These are phyloP conservation scores for Cladobotryum mycophilum DNA, from an alignment of 2,329 filamentous ascomycete genomes.

Conservation along the genomic window DNA sequence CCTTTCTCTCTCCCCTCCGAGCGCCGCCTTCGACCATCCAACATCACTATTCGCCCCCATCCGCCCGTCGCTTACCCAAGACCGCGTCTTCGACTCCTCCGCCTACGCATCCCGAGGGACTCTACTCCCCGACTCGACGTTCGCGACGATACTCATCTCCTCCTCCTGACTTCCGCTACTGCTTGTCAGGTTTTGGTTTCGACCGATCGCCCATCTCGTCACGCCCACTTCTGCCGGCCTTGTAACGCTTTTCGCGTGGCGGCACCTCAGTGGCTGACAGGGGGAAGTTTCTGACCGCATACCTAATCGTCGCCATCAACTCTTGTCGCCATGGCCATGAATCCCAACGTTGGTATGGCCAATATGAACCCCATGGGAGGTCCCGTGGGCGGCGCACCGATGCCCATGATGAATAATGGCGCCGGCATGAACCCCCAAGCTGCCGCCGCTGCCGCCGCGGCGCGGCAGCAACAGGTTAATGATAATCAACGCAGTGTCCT, in stretches of 20 bases:
- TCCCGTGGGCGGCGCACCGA: constrained; percentile 53
- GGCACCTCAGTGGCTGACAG: constrained; percentile 28
- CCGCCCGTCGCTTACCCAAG: constrained; percentile 2
- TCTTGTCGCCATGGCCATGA: constrained; percentile 39
- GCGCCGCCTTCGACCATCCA: neutral
- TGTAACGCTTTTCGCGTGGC: constrained; percentile 28
- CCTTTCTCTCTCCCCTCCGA: constrained; percentile 4
- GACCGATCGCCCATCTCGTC: constrained; percentile 19
- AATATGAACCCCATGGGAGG: constrained; percentile 65
- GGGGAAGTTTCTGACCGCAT: constrained; percentile 6
- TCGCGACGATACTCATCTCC: constrained; percentile 4
- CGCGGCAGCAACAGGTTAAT: constrained; percentile 36
- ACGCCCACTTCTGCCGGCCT: constrained; percentile 28
- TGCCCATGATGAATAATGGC: constrained; percentile 63
- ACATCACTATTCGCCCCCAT: neutral
- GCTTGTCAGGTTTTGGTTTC: neutral
- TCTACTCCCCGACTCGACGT: constrained; percentile 1
- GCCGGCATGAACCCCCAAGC: constrained; percentile 27
- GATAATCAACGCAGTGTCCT: constrained; percentile 52
- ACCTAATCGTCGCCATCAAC: constrained; percentile 16
- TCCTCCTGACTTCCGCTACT: neutral
- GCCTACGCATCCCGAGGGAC: neutral
- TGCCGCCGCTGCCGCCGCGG: constrained; percentile 25
- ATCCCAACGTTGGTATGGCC: constrained; percentile 58
- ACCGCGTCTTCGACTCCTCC: constrained; percentile 6